Evolutionary conservation across 1,139 yeast species (phyloP).

Genomic region (Debaryomyces psychrophilus): DNA sequence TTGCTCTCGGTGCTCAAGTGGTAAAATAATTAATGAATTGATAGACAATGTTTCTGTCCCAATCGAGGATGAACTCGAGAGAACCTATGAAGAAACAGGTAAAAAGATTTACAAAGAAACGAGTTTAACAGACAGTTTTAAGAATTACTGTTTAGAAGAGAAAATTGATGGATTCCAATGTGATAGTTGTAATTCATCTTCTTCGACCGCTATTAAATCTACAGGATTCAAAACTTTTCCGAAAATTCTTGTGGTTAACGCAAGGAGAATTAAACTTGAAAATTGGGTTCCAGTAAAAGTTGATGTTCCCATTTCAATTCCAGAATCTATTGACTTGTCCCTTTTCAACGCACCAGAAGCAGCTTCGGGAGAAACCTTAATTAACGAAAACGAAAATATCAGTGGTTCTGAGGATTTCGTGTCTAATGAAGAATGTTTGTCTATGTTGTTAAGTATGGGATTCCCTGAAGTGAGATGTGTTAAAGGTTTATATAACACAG

Average conservation of each 20-base stretch:
- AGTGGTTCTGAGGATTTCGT: conserved; percentile 36
- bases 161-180: conserved; percentile 67
- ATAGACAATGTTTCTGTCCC: conserved; percentile 73
- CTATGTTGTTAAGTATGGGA: conserved; percentile 78
- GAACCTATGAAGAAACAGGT: conserved; percentile 43
- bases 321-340: conserved; percentile 45
- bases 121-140: conserved; percentile 55
- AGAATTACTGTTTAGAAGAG: conserved; percentile 52
- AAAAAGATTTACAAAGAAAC: conserved; percentile 53
- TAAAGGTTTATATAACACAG: conserved; percentile 73
- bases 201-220: conserved; percentile 48
- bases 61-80: conserved; percentile 44
- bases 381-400: conserved; percentile 26
- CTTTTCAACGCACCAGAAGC: conserved; percentile 34
- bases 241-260: conserved; percentile 66
- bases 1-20: conserved; percentile 65
- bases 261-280: conserved; percentile 77
- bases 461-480: conserved; percentile 69
- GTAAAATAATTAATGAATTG: conserved; percentile 58
- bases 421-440: conserved; percentile 60
- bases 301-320: conserved; percentile 68
- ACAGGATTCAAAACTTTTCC: conserved; percentile 69
- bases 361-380: conserved; percentile 44
- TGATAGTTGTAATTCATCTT: conserved; percentile 52
- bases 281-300: conserved; percentile 92